Evolutionary conservation across 257 asterid species (phyloP), one percentile per base, ranked within the genome.

Genomic region (Striga asiatica): DNA sequence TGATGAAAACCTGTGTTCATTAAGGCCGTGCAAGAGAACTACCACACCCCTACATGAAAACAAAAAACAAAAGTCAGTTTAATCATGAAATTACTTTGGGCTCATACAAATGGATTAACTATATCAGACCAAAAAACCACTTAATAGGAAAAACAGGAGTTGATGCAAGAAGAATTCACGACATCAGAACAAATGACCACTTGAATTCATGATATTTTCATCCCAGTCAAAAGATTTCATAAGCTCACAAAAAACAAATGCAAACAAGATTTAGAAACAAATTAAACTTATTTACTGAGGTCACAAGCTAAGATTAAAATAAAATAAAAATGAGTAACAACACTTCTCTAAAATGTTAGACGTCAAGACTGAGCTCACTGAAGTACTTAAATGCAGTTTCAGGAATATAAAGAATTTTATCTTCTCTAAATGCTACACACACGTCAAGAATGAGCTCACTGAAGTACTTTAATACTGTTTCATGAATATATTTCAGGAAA

Each of bases 21-120:
- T 89, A 24, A 89, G 76, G 65, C 98, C 98, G 32, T 89, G 97
- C 69, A 89, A 66, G 37, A 89, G 72, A 69, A 86, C 64, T 45
- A 86, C 81, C 71, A 89, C 39, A n/a, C 96, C 98, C 88, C 96
- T 89, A 57, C 69, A 75, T 47, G 51, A 11, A 19, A 64, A 55
- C n/a, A 27, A 50, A 32, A 61, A n/a, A 54, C 9, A 22, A 62
- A 58, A 57, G 65, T 42, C 27, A 32, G n/a, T 14, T 31, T 1
- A 4, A 21, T 37, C 28, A 24, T n/a, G 27, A 10, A 17, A 53
- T 27, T 38, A 47, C 3, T 19, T 24, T 6, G 11, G 0, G 29
- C 37, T 28, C 35, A 60, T 37, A 38, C 13, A 20, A 0, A 41
- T 41, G 42, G 49, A 39, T 0, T 24, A 38, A 18, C 6, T 8